Evolutionary conservation across 495 filamentous ascomycete genomes (phyloP).

Genomic region (Clavariopsis aquatica): DNA sequence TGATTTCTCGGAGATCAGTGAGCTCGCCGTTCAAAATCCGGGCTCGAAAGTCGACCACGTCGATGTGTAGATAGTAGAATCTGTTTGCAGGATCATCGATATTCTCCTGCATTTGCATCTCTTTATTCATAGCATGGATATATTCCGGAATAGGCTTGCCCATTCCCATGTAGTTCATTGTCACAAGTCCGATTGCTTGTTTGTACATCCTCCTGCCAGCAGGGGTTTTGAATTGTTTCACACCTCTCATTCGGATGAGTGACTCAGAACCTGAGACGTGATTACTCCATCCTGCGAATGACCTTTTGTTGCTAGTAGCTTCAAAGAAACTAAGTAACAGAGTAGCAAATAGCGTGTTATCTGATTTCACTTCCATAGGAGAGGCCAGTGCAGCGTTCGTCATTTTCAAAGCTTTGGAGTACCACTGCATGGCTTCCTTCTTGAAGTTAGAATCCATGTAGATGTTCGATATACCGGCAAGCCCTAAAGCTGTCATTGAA

Average conservation of each 20-base stretch:
- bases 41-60: constrained; percentile 16
- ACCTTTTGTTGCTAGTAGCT: constrained; percentile 20
- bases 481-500: constrained; percentile 51
- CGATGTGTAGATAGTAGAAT: constrained; percentile 25
- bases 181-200: constrained; percentile 39
- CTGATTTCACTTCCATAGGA: constrained; percentile 57
- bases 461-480: constrained; percentile 54
- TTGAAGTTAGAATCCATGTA: constrained; percentile 44
- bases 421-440: constrained; percentile 50
- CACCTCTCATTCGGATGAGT: constrained; percentile 58
- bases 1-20: constrained; percentile 12
- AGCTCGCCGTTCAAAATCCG: constrained; percentile 10
- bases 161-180: constrained; percentile 23
- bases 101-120: constrained; percentile 7
- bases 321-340: constrained; percentile 60
- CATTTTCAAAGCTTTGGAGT: constrained; percentile 52
- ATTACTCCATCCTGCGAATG: constrained; percentile 52
- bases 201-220: constrained; percentile 60
- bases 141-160: constrained; percentile 10
- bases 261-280: constrained; percentile 63
- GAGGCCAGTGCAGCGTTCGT: constrained; percentile 57
- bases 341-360: constrained; percentile 63
- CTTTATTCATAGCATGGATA: constrained; percentile 20
- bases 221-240: constrained; percentile 56
- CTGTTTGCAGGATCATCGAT: neutral